Evolutionary conservation across 2,329 filamentous ascomycete species (phyloP), one percentile per base, ranked within the genome.

Genomic region (Alternaria gansuensis): DNA sequence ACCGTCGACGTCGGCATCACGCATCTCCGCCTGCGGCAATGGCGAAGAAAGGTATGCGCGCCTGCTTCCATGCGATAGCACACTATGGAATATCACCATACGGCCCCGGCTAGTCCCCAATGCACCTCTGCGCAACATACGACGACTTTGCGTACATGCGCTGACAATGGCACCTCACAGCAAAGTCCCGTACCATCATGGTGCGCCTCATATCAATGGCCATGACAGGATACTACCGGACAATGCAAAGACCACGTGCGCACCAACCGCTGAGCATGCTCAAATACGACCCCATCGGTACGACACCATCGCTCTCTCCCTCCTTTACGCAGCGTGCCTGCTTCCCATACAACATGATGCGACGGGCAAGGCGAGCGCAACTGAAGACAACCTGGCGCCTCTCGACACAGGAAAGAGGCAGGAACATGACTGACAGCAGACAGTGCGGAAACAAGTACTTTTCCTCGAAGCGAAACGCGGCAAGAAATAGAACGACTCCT

Each of bases 171-270:
- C 23, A n/a, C 26, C 9, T 31, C 17, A 51, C 77, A 96, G 92
- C 84, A 62, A 98, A 98, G 84, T 91, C 93, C 75, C 92, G 96
- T 78, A 90, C 94, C 68, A 89, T 99, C 77, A 87, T 91, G 76
- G 94, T 97, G 78, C 93, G 95, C 77, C 90, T 99, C 68, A 84
- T 99, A 78, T 97, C 93, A 65, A 99, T 99, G 95, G 95, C 95
- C 77, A 90, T 97, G 90, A 99, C 95, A 26, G 95, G 95, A 74
- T 99, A 93, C 85, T 99, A 94, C 85, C 93, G 94, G 80, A 96
- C 92, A 53, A 88, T 96, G 79, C 85, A 90, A 69, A 89, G 96
- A 59, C 93, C 93, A 11, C 89, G 95, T 69, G 85, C 87, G 29
- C 85, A 93, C 63, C 84, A 90, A 43, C 93, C 96, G 56, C 86